These are phyloP conservation scores for Stachybotrys chartarum DNA, from an alignment of 2,329 filamentous ascomycete species.

Conservation along the genomic window DNA sequence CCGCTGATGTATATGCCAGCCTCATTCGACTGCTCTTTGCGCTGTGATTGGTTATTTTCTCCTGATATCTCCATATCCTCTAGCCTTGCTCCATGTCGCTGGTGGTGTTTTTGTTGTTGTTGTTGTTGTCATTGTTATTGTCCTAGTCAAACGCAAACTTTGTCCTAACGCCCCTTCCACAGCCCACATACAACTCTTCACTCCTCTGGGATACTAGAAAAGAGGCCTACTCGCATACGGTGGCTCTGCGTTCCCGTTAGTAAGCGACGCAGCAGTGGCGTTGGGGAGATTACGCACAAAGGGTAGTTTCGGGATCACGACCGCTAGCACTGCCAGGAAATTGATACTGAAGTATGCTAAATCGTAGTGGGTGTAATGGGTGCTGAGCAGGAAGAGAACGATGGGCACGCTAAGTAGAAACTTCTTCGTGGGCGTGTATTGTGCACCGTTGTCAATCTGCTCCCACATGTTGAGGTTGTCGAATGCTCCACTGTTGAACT, in stretches of 20 bases:
- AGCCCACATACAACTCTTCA: too few species aligned
- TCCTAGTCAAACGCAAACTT: too few species aligned
- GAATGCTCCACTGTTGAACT: slow-evolving; percentile 97
- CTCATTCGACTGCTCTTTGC: neutral
- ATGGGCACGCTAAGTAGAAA: slow-evolving; percentile 94
- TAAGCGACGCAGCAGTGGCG: slow-evolving; percentile 1
- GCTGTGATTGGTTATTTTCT: too few species aligned
- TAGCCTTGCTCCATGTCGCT: too few species aligned
- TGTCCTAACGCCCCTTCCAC: slow-evolving; percentile 14
- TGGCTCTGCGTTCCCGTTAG: slow-evolving; percentile 52
- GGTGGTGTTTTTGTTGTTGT: too few species aligned
- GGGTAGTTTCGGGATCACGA: slow-evolving; percentile 93
- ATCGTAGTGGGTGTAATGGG: slow-evolving; percentile 98
- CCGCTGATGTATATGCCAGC: slow-evolving; percentile 23
- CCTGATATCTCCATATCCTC: neutral
- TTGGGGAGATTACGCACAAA: slow-evolving; percentile 57
- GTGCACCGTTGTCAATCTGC: slow-evolving; percentile 97
- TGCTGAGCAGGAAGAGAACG: slow-evolving; percentile 89
- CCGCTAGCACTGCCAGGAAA: slow-evolving; percentile 82
- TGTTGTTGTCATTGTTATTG: too few species aligned
- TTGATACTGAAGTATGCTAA: slow-evolving; percentile 96
- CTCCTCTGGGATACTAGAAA: slow-evolving; percentile 63
- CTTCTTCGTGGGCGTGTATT: slow-evolving; percentile 98
- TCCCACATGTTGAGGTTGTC: slow-evolving; percentile 99
- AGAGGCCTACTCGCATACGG: slow-evolving; percentile 69